A percentile compares a stretch with the other conserved stretches of the same genome.
These are phyloP conservation scores for Umbilicus rupestris DNA, from an alignment of 164 flowering plant species.

Conservation along the genomic window DNA sequence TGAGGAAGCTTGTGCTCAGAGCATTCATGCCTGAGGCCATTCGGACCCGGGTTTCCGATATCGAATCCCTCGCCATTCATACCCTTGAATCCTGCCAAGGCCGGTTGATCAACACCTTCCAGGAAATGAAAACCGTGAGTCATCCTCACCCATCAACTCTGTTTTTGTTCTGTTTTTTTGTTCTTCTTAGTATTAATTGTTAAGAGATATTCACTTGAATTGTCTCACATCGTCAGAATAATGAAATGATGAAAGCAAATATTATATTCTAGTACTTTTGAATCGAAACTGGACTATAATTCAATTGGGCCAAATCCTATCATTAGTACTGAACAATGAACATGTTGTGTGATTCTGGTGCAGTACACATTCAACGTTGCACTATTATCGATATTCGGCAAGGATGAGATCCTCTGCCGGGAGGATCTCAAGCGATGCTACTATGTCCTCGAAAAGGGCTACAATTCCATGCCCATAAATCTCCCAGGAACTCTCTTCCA, in stretches of 20 bases:
- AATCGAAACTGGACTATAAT: too few relatives aligned
- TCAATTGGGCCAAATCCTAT: too few relatives aligned
- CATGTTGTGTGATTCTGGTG: constrained; percentile 9
- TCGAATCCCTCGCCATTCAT: constrained; percentile 46
- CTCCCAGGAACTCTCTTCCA: constrained; percentile 88
- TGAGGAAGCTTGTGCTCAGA: constrained; percentile 72
- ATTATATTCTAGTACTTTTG: too few relatives aligned
- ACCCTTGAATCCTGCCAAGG: constrained; percentile 54
- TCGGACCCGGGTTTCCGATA: constrained; percentile 34
- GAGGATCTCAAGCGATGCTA: constrained; percentile 80
- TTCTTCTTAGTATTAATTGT: background rate
- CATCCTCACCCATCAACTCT: constrained; percentile 12
- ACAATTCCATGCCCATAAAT: constrained; percentile 94
- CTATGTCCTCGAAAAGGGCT: constrained; percentile 79
- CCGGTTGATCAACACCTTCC: constrained; percentile 59
- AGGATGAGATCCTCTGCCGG: constrained; percentile 50
- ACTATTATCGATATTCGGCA: constrained; percentile 70
- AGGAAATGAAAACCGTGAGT: constrained; percentile 85
- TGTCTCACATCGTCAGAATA: too few relatives aligned
- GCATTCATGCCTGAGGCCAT: constrained; percentile 75
- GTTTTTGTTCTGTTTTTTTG: constrained; percentile 12
- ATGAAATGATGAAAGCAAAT: too few relatives aligned
- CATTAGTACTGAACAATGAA: too few relatives aligned
- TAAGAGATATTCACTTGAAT: too few relatives aligned
- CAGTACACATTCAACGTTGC: constrained; percentile 94